phyloP scores from a whole-genome alignment of 2,329 filamentous ascomycete species.

The Tolypocladium endophyticum region DNA sequence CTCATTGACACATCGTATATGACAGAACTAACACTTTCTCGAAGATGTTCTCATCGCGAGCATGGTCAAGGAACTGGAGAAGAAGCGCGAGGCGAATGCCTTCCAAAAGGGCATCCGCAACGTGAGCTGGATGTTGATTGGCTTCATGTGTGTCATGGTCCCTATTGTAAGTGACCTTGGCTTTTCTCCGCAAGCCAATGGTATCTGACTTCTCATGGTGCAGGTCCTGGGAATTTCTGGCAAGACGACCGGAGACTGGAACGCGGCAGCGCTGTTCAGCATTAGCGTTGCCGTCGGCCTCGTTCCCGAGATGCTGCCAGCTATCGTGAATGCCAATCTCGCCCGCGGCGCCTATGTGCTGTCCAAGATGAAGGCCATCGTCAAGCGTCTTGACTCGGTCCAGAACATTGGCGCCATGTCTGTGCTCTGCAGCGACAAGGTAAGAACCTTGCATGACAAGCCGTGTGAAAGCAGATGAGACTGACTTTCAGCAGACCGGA shows the following conservation, averaged over 20 bases:
- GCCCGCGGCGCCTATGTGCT: slow-evolving; percentile 15
- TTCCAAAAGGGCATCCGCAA: slow-evolving; percentile 17
- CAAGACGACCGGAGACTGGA: slow-evolving; percentile 14
- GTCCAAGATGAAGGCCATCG: slow-evolving; percentile 23
- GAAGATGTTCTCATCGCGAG: slow-evolving; percentile 14
- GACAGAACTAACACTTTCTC: background rate
- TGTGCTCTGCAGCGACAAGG: slow-evolving; percentile 19
- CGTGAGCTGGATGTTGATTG: slow-evolving; percentile 17
- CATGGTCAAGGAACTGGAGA: slow-evolving; percentile 14
- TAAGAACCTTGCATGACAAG: background rate
- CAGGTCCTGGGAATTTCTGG: slow-evolving; percentile 14
- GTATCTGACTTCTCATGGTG: background rate
- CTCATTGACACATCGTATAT: background rate
- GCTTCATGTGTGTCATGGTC: slow-evolving; percentile 18
- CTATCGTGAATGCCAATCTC: slow-evolving; percentile 17
- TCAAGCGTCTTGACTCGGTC: slow-evolving; percentile 20
- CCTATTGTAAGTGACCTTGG: slow-evolving; percentile 11
- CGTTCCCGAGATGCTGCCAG: slow-evolving; percentile 18
- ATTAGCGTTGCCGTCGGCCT: slow-evolving; percentile 18
- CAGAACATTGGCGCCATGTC: slow-evolving; percentile 19
- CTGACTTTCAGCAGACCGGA: slow-evolving; percentile 9
- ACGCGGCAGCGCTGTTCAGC: slow-evolving; percentile 14
- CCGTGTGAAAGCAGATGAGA: background rate
- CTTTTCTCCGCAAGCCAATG: background rate
- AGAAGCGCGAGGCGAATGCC: slow-evolving; percentile 12